Percentiles rank a stretch among this genome's conserved stretches.
Conservation (phyloP, 371 early-diverging fungal species). For the Neoconidiobolus thromboides region DNA sequence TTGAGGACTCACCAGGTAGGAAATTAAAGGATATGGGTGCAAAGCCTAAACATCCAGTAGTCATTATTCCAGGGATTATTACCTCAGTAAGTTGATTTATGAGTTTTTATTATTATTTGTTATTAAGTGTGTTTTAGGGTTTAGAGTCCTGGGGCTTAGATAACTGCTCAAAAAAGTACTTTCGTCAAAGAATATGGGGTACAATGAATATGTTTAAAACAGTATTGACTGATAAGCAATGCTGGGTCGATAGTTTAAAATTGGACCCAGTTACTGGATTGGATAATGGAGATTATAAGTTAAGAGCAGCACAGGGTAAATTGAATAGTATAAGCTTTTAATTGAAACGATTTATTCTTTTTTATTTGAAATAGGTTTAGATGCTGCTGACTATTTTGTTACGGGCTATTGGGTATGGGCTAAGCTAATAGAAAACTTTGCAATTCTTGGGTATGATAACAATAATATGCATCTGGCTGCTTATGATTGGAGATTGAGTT, state of each 20-base stretch:
- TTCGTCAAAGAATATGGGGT: constrained; percentile 88
- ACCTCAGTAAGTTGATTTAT: constrained; percentile 28
- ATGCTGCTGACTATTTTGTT: constrained; percentile 87
- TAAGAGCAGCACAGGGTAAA: constrained; percentile 67
- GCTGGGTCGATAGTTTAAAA: constrained; percentile 68
- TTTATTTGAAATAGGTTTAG: constrained; percentile 31
- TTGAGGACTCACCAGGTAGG: constrained; percentile 9
- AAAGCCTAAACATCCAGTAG: constrained; percentile 45
- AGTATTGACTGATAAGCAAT: constrained; percentile 62
- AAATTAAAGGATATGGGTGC: constrained; percentile 16
- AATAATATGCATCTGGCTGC: constrained; percentile 72
- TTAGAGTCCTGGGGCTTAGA: constrained; percentile 81
- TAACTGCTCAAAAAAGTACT: constrained; percentile 53
- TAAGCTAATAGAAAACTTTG: constrained; percentile 43
- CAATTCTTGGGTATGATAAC: constrained; percentile 74
- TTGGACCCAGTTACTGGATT: constrained; percentile 67
- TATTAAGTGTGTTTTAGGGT: constrained; percentile 15
- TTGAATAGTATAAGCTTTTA: not conserved
- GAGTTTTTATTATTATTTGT: not conserved
- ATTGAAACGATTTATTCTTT: not conserved
- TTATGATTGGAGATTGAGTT: constrained; percentile 86
- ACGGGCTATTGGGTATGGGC: constrained; percentile 94
- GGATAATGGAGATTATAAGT: constrained; percentile 65
- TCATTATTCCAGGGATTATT: constrained; percentile 82
- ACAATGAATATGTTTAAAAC: constrained; percentile 61